These are phyloP conservation scores for Neofusicoccum cordaticola DNA, from an alignment of 2,329 filamentous ascomycete species.

Conservation along the genomic window DNA sequence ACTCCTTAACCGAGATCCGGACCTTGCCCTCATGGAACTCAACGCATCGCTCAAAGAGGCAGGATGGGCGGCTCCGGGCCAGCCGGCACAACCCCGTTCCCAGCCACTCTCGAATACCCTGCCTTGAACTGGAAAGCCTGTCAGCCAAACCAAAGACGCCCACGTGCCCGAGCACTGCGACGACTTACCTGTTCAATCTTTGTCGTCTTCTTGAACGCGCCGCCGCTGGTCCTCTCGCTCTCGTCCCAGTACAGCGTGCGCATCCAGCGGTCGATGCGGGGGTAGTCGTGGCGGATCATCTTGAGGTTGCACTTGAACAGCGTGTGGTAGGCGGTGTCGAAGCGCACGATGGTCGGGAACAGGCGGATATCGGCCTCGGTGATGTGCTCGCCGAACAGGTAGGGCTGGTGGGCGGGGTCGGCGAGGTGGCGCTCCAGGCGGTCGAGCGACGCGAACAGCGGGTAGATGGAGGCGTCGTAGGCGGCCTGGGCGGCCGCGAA, in stretches of 20 bases:
- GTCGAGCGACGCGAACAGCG: slow-evolving; percentile 75
- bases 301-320: slow-evolving; percentile 74
- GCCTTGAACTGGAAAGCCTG: slow-evolving; percentile 27
- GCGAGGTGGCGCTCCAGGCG: slow-evolving; percentile 68
- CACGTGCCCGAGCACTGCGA: slow-evolving; percentile 19
- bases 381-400: slow-evolving; percentile 69
- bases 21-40: too few species aligned
- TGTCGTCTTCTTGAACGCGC: slow-evolving; percentile 30
- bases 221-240: slow-evolving; percentile 26
- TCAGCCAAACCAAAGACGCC: neutral
- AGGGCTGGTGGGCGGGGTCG: slow-evolving; percentile 52
- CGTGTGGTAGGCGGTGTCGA: slow-evolving; percentile 65
- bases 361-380: slow-evolving; percentile 83
- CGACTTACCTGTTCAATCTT: slow-evolving; percentile 23
- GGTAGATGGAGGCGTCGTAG: slow-evolving; percentile 70
- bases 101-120: slow-evolving; percentile 28
- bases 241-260: slow-evolving; percentile 43
- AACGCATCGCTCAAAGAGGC: neutral
- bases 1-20: too few species aligned
- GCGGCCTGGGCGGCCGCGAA: slow-evolving; percentile 82
- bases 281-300: slow-evolving; percentile 62
- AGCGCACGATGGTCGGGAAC: slow-evolving; percentile 36
- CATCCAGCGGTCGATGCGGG: slow-evolving; percentile 46
- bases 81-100: slow-evolving; percentile 25
- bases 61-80: slow-evolving; percentile 25